These are phyloP conservation scores for Torulaspora indica DNA, from an alignment of 805 yeast species.

Conservation along the genomic window DNA sequence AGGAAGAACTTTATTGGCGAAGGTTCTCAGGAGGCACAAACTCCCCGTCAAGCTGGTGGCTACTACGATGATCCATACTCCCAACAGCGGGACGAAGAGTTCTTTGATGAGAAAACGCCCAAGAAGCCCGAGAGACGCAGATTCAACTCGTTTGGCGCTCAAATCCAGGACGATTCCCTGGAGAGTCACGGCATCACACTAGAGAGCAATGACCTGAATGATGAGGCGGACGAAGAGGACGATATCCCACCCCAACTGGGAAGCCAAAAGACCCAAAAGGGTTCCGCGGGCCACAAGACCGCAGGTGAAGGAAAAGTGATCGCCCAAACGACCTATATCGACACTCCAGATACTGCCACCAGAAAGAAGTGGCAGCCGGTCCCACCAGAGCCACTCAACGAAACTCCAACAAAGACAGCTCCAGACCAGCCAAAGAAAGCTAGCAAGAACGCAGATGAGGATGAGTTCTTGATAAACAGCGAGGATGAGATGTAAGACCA, in stretches of 20 bases:
- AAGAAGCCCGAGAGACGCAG: slow-evolving; percentile 25
- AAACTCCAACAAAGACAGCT: slow-evolving; percentile 28
- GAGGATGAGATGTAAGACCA: slow-evolving; percentile 31
- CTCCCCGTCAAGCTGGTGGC: background rate
- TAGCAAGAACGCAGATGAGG: slow-evolving; percentile 23
- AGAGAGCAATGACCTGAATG: slow-evolving; percentile 25
- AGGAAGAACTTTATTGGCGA: slow-evolving; percentile 22
- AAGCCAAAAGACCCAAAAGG: slow-evolving; percentile 6
- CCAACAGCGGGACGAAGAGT: slow-evolving; percentile 2
- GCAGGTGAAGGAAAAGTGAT: slow-evolving; percentile 20
- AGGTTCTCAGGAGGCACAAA: slow-evolving; percentile 2
- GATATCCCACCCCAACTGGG: slow-evolving; percentile 34
- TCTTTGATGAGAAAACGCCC: slow-evolving; percentile 6
- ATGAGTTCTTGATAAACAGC: slow-evolving; percentile 32
- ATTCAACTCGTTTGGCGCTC: slow-evolving; percentile 35
- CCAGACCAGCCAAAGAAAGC: slow-evolving; percentile 11
- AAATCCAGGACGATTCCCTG: slow-evolving; percentile 29
- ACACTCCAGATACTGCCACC: slow-evolving; percentile 28
- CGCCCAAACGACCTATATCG: slow-evolving; percentile 33
- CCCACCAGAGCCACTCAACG: slow-evolving; percentile 26
- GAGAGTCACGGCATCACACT: slow-evolving; percentile 33
- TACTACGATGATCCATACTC: slow-evolving; percentile 8
- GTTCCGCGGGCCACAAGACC: slow-evolving; percentile 4
- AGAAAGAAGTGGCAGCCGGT: slow-evolving; percentile 29
- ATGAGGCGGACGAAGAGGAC: slow-evolving; percentile 31